These are phyloP conservation scores for Smittium culicis DNA, from an alignment of 371 early-diverging fungal species.

Conservation along the genomic window DNA sequence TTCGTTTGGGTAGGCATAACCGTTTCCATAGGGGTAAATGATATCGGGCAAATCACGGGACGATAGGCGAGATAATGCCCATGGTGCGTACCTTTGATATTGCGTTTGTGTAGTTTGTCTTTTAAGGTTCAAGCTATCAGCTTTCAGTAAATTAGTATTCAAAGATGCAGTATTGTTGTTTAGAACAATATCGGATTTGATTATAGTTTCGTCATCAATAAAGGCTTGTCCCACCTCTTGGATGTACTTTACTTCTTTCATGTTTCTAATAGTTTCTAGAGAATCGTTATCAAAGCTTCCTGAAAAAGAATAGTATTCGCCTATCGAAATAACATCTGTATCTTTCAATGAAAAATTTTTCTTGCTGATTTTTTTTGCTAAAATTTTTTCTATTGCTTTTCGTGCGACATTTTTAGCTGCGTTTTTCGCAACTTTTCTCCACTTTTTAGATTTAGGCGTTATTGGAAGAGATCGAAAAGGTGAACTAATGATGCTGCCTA, in stretches of 20 bases:
- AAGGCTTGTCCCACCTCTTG: background rate
- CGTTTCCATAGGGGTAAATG: conserved; percentile 33
- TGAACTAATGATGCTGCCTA: too few relatives aligned
- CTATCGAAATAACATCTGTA: too few relatives aligned
- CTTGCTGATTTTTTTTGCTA: too few relatives aligned
- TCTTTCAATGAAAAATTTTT: too few relatives aligned
- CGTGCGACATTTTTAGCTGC: too few relatives aligned
- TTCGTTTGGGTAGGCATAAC: conserved; percentile 43
- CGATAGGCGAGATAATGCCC: conserved; percentile 81
- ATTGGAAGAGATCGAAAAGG: too few relatives aligned
- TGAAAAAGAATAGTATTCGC: background rate
- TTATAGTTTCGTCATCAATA: background rate
- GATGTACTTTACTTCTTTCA: background rate
- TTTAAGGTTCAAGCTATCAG: too few relatives aligned
- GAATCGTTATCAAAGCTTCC: background rate
- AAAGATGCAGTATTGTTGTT: background rate
- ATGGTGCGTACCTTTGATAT: conserved; percentile 62
- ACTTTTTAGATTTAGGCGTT: too few relatives aligned
- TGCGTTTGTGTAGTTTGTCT: background rate
- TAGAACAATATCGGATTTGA: background rate
- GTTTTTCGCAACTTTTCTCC: too few relatives aligned
- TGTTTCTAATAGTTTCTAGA: background rate
- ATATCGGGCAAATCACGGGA: conserved; percentile 35
- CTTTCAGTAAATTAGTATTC: too few relatives aligned
- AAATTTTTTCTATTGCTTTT: too few relatives aligned